A percentile compares a stretch with the other conserved stretches of the same genome.
phyloP scores from a whole-genome alignment of 495 filamentous ascomycete genomes.

The Aspergillus sparsus region DNA sequence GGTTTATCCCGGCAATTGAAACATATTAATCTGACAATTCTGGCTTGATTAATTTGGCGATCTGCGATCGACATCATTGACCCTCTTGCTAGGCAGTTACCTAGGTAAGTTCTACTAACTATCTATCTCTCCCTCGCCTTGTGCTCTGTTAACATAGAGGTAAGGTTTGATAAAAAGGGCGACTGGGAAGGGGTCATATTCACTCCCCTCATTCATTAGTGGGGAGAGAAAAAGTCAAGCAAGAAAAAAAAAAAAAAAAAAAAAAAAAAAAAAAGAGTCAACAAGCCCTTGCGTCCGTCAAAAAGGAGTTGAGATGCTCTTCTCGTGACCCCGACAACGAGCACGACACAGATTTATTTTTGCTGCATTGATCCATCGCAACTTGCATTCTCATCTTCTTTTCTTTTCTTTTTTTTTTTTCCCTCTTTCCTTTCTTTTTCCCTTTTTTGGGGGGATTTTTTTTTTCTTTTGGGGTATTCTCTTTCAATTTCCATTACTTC shows the following conservation, averaged over 20 bases:
- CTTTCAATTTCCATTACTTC: too few species aligned
- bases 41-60: conserved; percentile 17
- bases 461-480: too few species aligned
- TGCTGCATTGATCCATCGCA: conserved; percentile 4
- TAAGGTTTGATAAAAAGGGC: conserved; percentile 29
- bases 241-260: neutral
- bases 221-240: neutral
- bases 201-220: conserved; percentile 20
- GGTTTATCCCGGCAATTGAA: conserved; percentile 19
- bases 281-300: conserved; percentile 28
- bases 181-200: conserved; percentile 23
- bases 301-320: conserved; percentile 22
- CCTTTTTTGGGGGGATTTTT: too few species aligned
- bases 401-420: conserved; percentile 9
- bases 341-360: neutral
- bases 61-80: conserved; percentile 23
- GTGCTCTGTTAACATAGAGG: conserved; percentile 19
- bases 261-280: neutral
- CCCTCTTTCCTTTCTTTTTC: neutral
- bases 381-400: neutral
- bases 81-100: conserved; percentile 4
- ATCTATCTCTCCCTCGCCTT: conserved; percentile 22
- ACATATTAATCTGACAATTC: conserved; percentile 11
- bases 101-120: conserved; percentile 23
- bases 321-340: conserved; percentile 24